Base-by-base conservation (phyloP, 345 rosid genomes). In the Boechera retrofracta region DNA sequence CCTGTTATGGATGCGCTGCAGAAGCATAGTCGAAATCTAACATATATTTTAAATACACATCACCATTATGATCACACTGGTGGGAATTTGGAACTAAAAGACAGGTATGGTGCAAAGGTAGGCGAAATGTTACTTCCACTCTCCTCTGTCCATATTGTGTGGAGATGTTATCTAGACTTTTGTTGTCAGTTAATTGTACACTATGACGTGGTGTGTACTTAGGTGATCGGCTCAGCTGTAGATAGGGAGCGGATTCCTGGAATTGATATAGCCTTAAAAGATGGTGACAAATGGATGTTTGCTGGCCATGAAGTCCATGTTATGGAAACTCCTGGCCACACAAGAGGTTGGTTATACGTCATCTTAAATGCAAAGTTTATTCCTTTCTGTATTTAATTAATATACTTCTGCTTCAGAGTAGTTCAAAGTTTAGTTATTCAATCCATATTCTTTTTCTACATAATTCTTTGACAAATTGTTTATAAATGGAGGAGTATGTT, bases 31-130 rank as follows among this genome's bases (percentile, higher is more conserved):
- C 80, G 90, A 51, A 89, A 95, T 80, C 85, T 92, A 82, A 92
- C 87, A 8, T 95, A 95, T 54, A 95, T 95, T 77, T 75, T 95
- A 57, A 95, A 95, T 71, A 95, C 98, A 32, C 99, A 95, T 86
- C 99, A 95, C 81, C 98, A 95, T 72, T 72, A 85, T 81, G 94
- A 92, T 82, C 99, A 95, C 61, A 95, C 99, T 10, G 97, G 94
- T 75, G 99, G 99, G 57, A 95, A 95, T 76, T 61, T 82, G 68
- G 98, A 92, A 79, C 83, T 95, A 77, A 95, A 95, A 87, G 96
- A 94, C 58, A 95, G 89, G 87, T 95, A 87, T 18, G 99, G 98
- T 73, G 97, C 99, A 53, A 92, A 94, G 98, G 98, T 94, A 92
- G 57, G 93, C 29, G 48, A 39, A 18, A 57, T 45, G 10, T 53